Base-by-base conservation (phyloP, 345 rosid species). In the Sisymbrium irio region DNA sequence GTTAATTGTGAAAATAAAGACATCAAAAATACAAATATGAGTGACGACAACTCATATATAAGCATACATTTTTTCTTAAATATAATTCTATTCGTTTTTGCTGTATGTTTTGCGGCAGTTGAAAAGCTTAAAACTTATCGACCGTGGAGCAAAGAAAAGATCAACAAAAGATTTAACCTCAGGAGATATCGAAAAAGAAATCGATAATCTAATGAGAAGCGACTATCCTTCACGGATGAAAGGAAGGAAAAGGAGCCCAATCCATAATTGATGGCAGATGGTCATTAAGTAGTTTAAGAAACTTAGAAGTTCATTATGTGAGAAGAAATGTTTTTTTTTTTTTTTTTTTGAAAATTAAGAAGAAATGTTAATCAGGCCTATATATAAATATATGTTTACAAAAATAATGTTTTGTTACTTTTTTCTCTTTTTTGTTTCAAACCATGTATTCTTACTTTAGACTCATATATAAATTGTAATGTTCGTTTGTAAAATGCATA, bases 181-280 rank as follows among this genome's bases (percentile, higher is more conserved):
- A 12, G 44, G 2, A 36, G 59, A 69, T 9, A 42, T 64, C 35
- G 55, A 25, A 63, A 55, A 25, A 58, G 76, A 49, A 32, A 46
- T 77, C 5, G 76, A 71, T 39, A 65, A 77, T 30, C 62, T 77
- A 32, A 77, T 64, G 80, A 57, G 62, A 37, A 20, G 64, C 9
- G 80, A 77, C n/a, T 77, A 77, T 65, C 54, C 80, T 56, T 40
- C 47, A 47, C 76, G 76, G 39, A 55, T 77, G 72, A 77, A 47
- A 65, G 76, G 76, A 19, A 77, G 72, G 62, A 77, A 77, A 56
- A 77, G 80, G 62, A 70, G 56, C 42, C 80, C 80, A 20, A 65
- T 77, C 42, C 80, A 77, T 46, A 77, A 77, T 32, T 77, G 44
- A 70, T 68, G 14, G 8, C 33, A 27, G 9, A 60, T 47, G 45